These are phyloP conservation scores for Erythrobasidium hasegawianum DNA, from an alignment of 1,284 basidiomycete species.

Conservation along the genomic window DNA sequence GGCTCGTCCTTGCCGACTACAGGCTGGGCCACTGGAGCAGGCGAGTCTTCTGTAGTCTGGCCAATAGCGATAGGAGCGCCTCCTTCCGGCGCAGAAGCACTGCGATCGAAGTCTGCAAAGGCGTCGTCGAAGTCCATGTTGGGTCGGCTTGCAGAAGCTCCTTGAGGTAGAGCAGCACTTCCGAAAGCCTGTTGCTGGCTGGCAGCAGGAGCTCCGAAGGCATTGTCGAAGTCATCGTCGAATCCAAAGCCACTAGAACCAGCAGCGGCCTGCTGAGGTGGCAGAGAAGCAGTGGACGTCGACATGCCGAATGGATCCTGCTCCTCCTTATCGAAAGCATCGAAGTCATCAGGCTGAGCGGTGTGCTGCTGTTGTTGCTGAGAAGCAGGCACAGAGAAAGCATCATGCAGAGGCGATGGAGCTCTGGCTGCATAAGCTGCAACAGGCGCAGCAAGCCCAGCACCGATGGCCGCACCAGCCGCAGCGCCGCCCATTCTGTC, in stretches of 20 bases:
- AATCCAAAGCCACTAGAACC: conserved; percentile 11
- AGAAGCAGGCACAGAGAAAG: conserved; percentile 55
- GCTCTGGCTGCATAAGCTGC: conserved; percentile 39
- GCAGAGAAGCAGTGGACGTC: conserved; percentile 3
- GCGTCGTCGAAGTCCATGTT: conserved; percentile 42
- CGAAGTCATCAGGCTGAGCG: not conserved
- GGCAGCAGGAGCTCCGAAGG: conserved; percentile 31
- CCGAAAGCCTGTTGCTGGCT: not conserved
- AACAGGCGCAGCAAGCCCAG: conserved; percentile 21
- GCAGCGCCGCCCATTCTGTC: conserved; percentile 58
- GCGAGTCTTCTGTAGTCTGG: conserved; percentile 5
- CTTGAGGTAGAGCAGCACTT: not conserved
- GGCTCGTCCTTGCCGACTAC: not conserved
- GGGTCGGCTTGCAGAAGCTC: not conserved
- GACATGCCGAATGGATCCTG: conserved; percentile 62
- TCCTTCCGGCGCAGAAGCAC: conserved; percentile 10
- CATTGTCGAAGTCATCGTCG: conserved; percentile 46
- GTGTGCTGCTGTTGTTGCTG: not conserved
- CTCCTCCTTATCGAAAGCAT: conserved; percentile 23
- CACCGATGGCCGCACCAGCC: not conserved
- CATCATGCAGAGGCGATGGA: conserved; percentile 52
- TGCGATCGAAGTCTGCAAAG: conserved; percentile 43
- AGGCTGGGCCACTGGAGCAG: not conserved
- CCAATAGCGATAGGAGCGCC: not conserved
- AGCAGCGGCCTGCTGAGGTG: conserved; percentile 2